Evolutionary conservation across 1,284 basidiomycete genomes (phyloP), one percentile per base, ranked within the genome.

Genomic region (Cryptococcus sp.): DNA sequence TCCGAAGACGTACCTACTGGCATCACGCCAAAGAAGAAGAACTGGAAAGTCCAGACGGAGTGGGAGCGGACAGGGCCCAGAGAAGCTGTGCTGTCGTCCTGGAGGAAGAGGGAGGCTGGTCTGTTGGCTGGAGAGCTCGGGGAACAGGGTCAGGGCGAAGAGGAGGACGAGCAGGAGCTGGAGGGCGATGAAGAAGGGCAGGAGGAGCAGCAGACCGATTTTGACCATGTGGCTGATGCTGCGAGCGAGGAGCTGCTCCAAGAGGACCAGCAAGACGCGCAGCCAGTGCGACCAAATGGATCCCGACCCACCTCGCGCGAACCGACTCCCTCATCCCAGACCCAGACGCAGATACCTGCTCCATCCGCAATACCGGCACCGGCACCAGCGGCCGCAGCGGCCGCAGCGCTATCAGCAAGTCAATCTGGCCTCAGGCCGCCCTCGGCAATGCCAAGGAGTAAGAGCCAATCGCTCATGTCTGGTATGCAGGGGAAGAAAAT

Each of bases 1-100:
- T 63, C 61, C 5, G 70, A 76, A n/a, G 81, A 82, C 60, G 59
- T 75, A 3, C 70, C 80, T 1, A 82, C 81, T 0, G 81, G 81
- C 15, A 53, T 69, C 17, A 82, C 81, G 3, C 81, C 81, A 0
- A 68, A 68, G 22, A 80, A 81, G 62, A 75, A 75, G 27, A 57
- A 59, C 1, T 79, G 76, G 66, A 67, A 72, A 31, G 70, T 80
- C 0, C 74, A 68, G 10, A 61, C 63, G 8, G 51, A 52, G 2
- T 80, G 78, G 78, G 70, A 74, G 46, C 62, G 74, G 20, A 76
- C 76, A 0, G 70, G 71, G 31, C 67, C 73, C 3, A 60, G 78
- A 27, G 67, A 75, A n/a, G 62, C 59, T n/a, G 63, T 78, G 15
- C 65, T 74, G 53, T 71, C 62, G 7, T 53, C 49, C 13, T 63